Base-by-base conservation (phyloP, 805 yeast species). In the Blastobotrys muscicola region DNA sequence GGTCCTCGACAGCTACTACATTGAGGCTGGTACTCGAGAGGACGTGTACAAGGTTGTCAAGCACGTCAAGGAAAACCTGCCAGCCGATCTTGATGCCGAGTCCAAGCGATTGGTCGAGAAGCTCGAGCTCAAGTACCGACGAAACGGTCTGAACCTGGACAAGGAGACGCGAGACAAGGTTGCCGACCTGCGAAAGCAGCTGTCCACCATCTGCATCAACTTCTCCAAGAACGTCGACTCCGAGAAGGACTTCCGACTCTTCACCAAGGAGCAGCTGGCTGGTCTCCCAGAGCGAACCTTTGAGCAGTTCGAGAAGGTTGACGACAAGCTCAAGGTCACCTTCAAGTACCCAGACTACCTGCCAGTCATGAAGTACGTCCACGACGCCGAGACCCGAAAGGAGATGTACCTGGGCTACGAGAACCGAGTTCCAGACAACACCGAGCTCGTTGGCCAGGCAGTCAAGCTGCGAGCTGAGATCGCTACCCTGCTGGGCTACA, bases 281-380 rank as follows among this genome's bases (percentile, higher is more conserved):
- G 95, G 95, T 33, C 82, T 85, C 36, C 89, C 94, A 2, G 70
- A 71, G 33, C 76, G 75, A 45, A 75, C 75, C 2, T 52, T 82
- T 50, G 70, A 69, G 13, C 82, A 74, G 55, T 64, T 61, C 45
- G 65, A 67, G 16, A 64, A 65, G 31, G 75, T 67, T 15, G 69
- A 64, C 12, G 63, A 61, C 12, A 64, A 60, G 50, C 67, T 60
- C 51, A 80, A 80, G 56, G 81, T 85, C 69, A 81, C 92, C 2
- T 83, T 75, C 67, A 84, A 85, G 60, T 82, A 82, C 55, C 92
- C 94, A 1, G 94, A 85, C 57, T 61, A 81, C 39, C 66, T 80
- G 48, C 94, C 94, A 1, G 81, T 82, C n/a, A 61, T 83, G 60
- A 82, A 82, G 58, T 78, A 78, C 59, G 89, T 94, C 36, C 68